Percentiles rank a stretch among this genome's conserved stretches.
These are phyloP conservation scores for Eutrema japonicum DNA, from an alignment of 345 rosid genomes.

Conservation along the genomic window DNA sequence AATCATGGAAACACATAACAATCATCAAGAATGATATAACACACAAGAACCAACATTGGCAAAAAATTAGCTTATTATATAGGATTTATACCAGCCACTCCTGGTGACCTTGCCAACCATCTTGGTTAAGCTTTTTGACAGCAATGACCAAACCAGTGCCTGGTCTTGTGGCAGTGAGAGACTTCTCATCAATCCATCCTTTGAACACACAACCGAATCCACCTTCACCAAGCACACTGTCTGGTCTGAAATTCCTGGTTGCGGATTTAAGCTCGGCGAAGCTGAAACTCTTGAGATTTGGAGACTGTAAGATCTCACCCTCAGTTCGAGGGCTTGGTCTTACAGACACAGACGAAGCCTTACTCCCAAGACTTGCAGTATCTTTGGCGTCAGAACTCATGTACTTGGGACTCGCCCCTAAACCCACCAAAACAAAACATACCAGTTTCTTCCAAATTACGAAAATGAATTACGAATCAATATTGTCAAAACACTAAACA, in stretches of 20 bases:
- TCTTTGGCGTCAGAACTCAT: slow-evolving; percentile 42
- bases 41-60: neutral
- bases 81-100: slow-evolving; percentile 68
- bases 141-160: slow-evolving; percentile 83
- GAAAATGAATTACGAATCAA: neutral
- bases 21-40: slow-evolving; percentile 12
- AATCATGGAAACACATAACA: slow-evolving; percentile 13
- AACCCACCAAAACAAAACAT: slow-evolving; percentile 5
- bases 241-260: slow-evolving; percentile 77
- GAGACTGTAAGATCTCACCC: slow-evolving; percentile 70
- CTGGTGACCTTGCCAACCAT: slow-evolving; percentile 73
- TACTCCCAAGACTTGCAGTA: slow-evolving; percentile 50
- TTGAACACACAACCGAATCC: slow-evolving; percentile 84
- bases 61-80: slow-evolving; percentile 1
- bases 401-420: slow-evolving; percentile 48
- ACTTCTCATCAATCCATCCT: slow-evolving; percentile 77
- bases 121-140: slow-evolving; percentile 74
- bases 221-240: slow-evolving; percentile 83
- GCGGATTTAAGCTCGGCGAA: slow-evolving; percentile 64
- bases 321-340: slow-evolving; percentile 68
- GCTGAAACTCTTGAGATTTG: slow-evolving; percentile 66
- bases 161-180: slow-evolving; percentile 67
- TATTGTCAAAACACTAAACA: neutral
- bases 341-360: slow-evolving; percentile 45
- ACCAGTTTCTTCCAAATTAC: neutral